phyloP scores from a whole-genome alignment of 805 yeast genomes.

The Kurtzmaniella cleridarum region DNA sequence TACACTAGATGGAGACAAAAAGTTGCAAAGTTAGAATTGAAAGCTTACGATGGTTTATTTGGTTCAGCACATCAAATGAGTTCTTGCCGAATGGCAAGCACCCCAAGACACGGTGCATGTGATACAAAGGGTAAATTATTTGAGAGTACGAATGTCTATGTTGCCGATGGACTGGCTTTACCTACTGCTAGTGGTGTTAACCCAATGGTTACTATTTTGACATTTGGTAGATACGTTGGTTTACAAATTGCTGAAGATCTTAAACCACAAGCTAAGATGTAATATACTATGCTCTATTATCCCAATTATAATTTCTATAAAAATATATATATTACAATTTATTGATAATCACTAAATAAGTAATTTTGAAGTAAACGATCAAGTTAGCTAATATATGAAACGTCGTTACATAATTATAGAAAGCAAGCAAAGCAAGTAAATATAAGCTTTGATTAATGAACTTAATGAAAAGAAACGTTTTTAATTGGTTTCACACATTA shows the following conservation, averaged over 20 bases:
- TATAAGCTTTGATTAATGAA: no score
- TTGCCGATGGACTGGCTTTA: constrained; percentile 46
- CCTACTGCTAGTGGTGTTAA: constrained; percentile 52
- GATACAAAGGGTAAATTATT: constrained; percentile 40
- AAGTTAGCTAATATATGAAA: no score
- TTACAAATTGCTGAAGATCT: constrained; percentile 31
- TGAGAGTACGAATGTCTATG: constrained; percentile 43
- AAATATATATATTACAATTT: no score
- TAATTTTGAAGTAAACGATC: no score
- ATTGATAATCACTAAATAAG: no score
- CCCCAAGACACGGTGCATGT: constrained; percentile 39
- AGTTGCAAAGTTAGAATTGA: constrained; percentile 22
- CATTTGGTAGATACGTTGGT: constrained; percentile 40
- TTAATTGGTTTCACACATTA: no score
- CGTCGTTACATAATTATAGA: no score
- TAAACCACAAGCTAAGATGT: constrained; percentile 20
- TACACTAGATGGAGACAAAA: constrained; percentile 32
- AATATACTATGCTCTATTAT: constrained; percentile 1
- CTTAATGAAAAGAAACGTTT: no score
- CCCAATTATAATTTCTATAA: not conserved
- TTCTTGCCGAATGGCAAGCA: constrained; percentile 46
- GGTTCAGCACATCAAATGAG: constrained; percentile 56
- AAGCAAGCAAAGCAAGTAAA: no score
- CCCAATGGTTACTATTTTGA: constrained; percentile 48
- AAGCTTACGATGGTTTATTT: constrained; percentile 22